phyloP scores from a whole-genome alignment of 345 rosid genomes.

The Euphorbia peplus region DNA sequence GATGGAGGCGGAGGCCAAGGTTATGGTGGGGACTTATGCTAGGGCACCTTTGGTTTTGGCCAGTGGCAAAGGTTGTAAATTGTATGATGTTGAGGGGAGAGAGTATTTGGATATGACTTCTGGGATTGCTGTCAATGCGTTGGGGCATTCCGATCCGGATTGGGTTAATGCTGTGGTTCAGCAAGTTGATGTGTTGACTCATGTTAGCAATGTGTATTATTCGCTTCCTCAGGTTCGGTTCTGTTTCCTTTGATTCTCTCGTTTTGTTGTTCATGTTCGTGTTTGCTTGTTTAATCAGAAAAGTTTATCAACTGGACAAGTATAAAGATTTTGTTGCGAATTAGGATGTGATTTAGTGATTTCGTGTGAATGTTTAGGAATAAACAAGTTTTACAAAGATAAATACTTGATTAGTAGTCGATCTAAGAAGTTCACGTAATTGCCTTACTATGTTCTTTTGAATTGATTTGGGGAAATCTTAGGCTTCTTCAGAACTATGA shows the following conservation, averaged over 20 bases:
- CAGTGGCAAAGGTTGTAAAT: constrained; percentile 72
- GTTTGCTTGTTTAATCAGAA: neutral
- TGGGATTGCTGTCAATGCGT: constrained; percentile 82
- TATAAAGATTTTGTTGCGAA: neutral
- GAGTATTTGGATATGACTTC: constrained; percentile 75
- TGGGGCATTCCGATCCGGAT: constrained; percentile 80
- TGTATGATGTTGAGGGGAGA: constrained; percentile 68
- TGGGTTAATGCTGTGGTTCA: constrained; percentile 68
- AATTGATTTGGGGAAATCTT: neutral
- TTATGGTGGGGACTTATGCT: constrained; percentile 75
- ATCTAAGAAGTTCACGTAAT: neutral
- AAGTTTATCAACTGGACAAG: neutral
- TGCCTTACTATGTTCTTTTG: neutral
- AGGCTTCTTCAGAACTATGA: neutral
- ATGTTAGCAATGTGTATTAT: constrained; percentile 74
- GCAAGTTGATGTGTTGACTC: constrained; percentile 68
- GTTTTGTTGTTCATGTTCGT: neutral
- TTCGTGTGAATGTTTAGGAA: neutral
- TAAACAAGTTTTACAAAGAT: too few relatives aligned
- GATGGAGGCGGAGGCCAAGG: constrained; percentile 54
- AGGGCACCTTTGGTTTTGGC: constrained; percentile 67
- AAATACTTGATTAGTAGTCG: too few relatives aligned
- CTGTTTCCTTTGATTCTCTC: neutral
- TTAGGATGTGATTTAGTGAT: neutral
- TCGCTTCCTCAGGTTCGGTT: constrained; percentile 68